Base-by-base conservation (phyloP, 2,329 filamentous ascomycete species). In the Neofusicoccum umdonicola region DNA sequence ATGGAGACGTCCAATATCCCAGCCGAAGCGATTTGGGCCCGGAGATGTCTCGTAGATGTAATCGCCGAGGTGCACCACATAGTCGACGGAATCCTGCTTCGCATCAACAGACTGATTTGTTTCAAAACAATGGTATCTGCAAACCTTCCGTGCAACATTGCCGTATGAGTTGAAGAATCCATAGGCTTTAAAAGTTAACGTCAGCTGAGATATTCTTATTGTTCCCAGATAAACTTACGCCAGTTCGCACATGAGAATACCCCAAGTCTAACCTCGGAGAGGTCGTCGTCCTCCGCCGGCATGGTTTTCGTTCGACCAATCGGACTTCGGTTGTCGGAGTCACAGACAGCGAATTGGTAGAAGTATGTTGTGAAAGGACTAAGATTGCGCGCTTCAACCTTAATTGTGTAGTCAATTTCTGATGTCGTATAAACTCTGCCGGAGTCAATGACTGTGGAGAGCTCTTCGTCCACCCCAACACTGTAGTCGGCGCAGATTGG, bases 221-320 rank as follows among this genome's bases (percentile, higher is more conserved):
- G 6, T 31, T 31, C 27, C 4, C 27, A 31, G n/a, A 19, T 31
- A 19, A 15, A 73, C 82, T 56, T 72, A 85, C 84, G 86, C 68
- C 83, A 90, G 74, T 90, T 91, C 69, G 81, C 83, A 79, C 90
- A 92, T 2, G 88, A 90, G 73, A 89, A 92, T 0, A 93, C 83
- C 1, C 88, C 89, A 63, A 92, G 80, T 44, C 81, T 84, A 63
- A 92, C 78, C 19, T 83, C 77, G 1, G 82, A 79, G 6, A 88
- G 82, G 22, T 85, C 79, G 62, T 88, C 84, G 12, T 83, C 78
- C 12, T 79, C 76, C 0, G 73, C 73, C 2, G 89, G 88, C 12
- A 85, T 84, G 0, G 89, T 91, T 78, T 90, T 91, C 34, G 88
- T 91, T 4, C 86, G 80, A 9, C 89, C 89, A 34, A 90, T 56